These are phyloP conservation scores for Tilletia horrida DNA, from an alignment of 1,284 basidiomycete genomes.

Conservation along the genomic window DNA sequence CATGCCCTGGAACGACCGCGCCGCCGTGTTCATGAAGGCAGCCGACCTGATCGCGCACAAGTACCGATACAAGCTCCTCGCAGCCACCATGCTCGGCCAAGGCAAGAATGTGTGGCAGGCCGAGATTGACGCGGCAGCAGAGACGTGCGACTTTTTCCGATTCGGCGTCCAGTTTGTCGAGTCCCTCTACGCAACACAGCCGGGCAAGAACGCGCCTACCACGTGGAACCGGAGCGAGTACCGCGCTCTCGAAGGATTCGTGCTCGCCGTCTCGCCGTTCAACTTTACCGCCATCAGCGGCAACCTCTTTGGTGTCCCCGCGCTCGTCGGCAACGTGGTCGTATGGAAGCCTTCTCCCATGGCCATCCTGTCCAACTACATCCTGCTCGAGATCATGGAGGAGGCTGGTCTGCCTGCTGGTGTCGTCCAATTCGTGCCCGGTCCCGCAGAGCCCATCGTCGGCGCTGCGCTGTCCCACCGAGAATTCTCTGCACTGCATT, in stretches of 20 bases:
- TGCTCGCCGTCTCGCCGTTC: conserved; percentile 94
- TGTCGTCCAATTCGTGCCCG: conserved; percentile 93
- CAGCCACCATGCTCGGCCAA: conserved; percentile 95
- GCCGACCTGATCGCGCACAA: conserved; percentile 83
- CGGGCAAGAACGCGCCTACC: conserved; percentile 76
- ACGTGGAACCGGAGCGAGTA: conserved; percentile 97
- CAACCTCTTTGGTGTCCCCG: conserved; percentile 64
- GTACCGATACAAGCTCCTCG: conserved; percentile 86
- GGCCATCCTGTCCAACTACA: conserved; percentile 91
- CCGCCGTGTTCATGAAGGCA: conserved; percentile 89
- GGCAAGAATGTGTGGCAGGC: conserved; percentile 99
- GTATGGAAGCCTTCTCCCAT: conserved; percentile 98
- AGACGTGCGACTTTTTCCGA: conserved; percentile 89
- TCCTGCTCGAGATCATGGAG: conserved; percentile 82
- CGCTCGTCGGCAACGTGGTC: conserved; percentile 88
- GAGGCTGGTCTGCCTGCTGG: conserved; percentile 91
- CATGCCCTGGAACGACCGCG: conserved; percentile 91
- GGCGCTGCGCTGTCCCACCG: conserved; percentile 63
- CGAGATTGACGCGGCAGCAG: conserved; percentile 97
- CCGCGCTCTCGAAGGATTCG: conserved; percentile 93
- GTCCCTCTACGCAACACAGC: conserved; percentile 87
- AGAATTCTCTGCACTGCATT: conserved; percentile 84
- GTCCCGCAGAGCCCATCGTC: conserved; percentile 48
- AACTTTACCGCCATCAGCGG: conserved; percentile 67
- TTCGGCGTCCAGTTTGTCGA: conserved; percentile 97